Base-by-base conservation (phyloP, 2,329 filamentous ascomycete species). In the Diplodia scrobiculata region DNA sequence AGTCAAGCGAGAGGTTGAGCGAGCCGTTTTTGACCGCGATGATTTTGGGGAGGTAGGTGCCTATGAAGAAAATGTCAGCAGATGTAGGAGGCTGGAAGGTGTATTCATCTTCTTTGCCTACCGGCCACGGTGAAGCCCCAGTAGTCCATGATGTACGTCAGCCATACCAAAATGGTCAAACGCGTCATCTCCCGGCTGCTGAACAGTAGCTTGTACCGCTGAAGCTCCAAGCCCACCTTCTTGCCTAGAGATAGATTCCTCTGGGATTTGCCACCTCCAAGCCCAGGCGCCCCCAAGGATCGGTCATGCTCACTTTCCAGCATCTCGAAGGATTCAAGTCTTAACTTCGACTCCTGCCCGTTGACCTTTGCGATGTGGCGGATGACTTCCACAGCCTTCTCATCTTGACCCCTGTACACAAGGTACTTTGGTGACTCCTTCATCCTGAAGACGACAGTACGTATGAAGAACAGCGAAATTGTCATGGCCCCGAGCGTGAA, bases 361-460 rank as follows among this genome's bases (percentile, higher is more conserved):
- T 82, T 82, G 71, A 78, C 75, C 47, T 77, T 75, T 5, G 80
- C 78, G n/a, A 82, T 77, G 38, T 79, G 72, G 27, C 80, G 71
- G 14, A 82, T 71, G 1, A 81, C 79, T 32, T 73, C 71, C 52
- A 87, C 80, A 0, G 86, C 80, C 66, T 83, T 77, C 1, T 75
- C 80, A 59, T 88, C 85, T 27, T 79, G 73, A 10, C 84, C 84
- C 13, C 79, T 76, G 50, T 81, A 82, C 7, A 88, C 76, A 5
- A 86, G 78, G 69, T 84, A 87, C 70, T 88, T 88, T 0, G 86
- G 86, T 1, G 84, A 86, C 70, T 88, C 85, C 67, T 80, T 81
- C 54, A 88, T 82, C 4, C 78, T 76, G 69, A 88, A 82, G 45
- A 87, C 71, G 1, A 83, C 80, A 45, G 86, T 79, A 21, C 86